Percentiles rank a stretch among this genome's conserved stretches.
Conservation (phyloP, 2,329 filamentous ascomycete species). For the Chaetomium olivaceum region DNA sequence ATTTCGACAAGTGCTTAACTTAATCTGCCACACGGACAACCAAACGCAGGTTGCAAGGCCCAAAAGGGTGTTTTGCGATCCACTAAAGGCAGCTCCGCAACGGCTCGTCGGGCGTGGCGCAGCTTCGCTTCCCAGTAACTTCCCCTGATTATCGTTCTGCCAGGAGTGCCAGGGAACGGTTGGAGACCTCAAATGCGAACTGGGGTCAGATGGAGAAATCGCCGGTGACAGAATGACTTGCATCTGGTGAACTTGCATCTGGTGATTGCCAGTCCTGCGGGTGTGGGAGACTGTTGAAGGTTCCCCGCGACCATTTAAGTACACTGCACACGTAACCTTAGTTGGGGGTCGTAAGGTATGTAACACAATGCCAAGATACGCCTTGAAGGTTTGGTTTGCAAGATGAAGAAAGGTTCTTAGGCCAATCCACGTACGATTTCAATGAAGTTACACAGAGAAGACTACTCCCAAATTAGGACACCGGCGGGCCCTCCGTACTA, state of each 20-base stretch:
- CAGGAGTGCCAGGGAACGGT: constrained; percentile 1
- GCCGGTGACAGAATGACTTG: neutral
- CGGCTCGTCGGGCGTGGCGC: constrained; percentile 19
- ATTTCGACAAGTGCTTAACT: constrained; percentile 3
- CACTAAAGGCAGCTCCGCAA: constrained; percentile 16
- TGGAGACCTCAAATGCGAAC: constrained; percentile 18
- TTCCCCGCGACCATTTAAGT: neutral
- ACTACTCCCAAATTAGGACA: neutral
- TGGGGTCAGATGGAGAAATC: neutral
- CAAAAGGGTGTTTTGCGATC: constrained; percentile 13
- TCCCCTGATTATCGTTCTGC: neutral
- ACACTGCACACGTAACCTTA: too few species aligned
- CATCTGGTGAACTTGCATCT: too few species aligned
- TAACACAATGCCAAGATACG: neutral
- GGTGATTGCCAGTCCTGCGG: neutral
- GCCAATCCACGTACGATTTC: neutral
- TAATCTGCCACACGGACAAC: constrained; percentile 12
- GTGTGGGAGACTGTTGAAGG: neutral
- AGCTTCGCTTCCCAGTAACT: constrained; percentile 19
- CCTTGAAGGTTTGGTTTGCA: neutral
- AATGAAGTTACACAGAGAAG: neutral
- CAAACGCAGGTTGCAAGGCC: constrained; percentile 4
- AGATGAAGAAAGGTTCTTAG: neutral
- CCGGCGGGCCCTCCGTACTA: neutral
- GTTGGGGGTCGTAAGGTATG: neutral